Base-by-base conservation (phyloP, 208 protist genomes). In the Leishmania mexicana region DNA sequence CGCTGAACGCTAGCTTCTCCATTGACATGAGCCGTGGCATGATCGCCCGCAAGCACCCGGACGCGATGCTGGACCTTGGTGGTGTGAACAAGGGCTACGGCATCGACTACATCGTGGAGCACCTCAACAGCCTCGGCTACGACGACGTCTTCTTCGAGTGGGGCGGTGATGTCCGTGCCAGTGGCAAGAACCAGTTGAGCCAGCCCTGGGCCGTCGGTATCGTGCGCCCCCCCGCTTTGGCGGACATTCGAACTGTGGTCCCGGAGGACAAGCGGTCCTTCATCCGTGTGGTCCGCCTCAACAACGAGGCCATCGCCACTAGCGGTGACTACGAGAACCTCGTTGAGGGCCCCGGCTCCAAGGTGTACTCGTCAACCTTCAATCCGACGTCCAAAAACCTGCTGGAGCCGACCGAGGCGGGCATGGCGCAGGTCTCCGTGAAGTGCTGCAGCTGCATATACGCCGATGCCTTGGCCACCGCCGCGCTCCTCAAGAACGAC, bases 381-480 rank as follows among this genome's bases (percentile, higher is more conserved):
- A 62, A 83, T 86, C 82, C 75, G 53, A 54, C 81, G 38, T 80
- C 86, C 57, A 85, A 85, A 75, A 84, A 71, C 74, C 84, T 90
- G 38, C 74, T 91, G 31, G 80, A 85, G 81, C 86, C 86, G n/a
- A 85, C 78, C 51, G 83, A 90, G 75, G 81, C 49, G 38, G 76
- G 88, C 83, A 81, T 96, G 10, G 78, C 93, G 7, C 93, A 96
- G 85, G 91, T 92, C 31, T 88, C 86, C 68, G 86, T 96, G 62
- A 92, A 93, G 83, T 91, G 90, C 84, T 91, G 90, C 84, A 94
- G 88, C 87, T 92, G 90, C 83, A 96, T 96, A 91, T 95, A 93
- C 87, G 93, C 93, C 54, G 93, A 96, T 78, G 93, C 93, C 57
- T 86, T 96, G 70, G 89, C 93, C 31, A 96, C 93, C 47, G 93